Conservation (phyloP, 345 rosid species). For the rapeseed (Brassica napus) region DNA sequence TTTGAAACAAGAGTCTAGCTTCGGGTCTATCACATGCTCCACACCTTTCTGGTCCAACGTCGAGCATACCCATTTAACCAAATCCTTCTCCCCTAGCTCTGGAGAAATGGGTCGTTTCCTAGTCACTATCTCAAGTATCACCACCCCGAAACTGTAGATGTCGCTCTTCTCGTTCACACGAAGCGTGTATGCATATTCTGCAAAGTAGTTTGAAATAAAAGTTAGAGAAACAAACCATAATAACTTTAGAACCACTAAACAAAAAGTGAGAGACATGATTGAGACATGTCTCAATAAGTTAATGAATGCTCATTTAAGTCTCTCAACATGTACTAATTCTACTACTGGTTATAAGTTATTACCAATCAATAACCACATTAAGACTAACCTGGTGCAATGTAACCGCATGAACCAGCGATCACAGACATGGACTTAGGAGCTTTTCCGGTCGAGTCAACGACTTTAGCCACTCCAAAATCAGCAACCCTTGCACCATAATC, state of each 20-base stretch:
- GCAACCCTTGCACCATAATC: conserved; percentile 93
- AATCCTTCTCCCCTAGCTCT: conserved; percentile 84
- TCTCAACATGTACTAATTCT: conserved; percentile 24
- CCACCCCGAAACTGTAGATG: conserved; percentile 97
- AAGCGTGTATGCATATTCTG: conserved; percentile 97
- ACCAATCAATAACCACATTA: conserved; percentile 6
- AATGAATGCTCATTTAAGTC: conserved; percentile 38
- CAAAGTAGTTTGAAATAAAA: conserved; percentile 22
- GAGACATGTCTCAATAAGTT: conserved; percentile 28
- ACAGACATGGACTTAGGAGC: conserved; percentile 88
- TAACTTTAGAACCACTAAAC: conserved; percentile 7
- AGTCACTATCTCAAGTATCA: conserved; percentile 88
- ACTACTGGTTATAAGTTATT: not conserved
- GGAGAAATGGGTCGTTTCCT: conserved; percentile 81
- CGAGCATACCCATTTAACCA: conserved; percentile 92
- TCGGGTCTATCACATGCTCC: conserved; percentile 78
- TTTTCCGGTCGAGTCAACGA: conserved; percentile 65
- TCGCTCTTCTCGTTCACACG: conserved; percentile 98
- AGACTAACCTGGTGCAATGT: conserved; percentile 95
- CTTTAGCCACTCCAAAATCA: conserved; percentile 96
- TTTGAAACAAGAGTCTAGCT: conserved; percentile 78
- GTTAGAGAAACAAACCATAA: conserved; percentile 14
- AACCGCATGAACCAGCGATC: conserved; percentile 98
- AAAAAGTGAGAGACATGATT: conserved; percentile 26
- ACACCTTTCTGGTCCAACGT: conserved; percentile 76